Evolutionary conservation across 2,329 filamentous ascomycete genomes (phyloP).

Genomic region (Epichloe sibirici): DNA sequence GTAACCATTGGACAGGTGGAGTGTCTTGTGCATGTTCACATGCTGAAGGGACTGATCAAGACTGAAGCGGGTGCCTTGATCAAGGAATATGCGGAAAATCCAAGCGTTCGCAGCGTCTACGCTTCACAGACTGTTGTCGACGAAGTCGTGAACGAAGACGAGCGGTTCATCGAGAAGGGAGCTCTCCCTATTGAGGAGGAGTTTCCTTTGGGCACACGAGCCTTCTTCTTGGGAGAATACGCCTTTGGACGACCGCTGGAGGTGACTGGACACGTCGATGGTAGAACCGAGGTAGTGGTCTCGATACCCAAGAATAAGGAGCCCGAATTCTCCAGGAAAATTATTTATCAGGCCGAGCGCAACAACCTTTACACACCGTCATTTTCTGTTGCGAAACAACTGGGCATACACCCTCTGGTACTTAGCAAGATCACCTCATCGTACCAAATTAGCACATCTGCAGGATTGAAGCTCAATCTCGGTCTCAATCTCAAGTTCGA

Average conservation of each 20-base stretch:
- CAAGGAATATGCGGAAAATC: constrained; percentile 83
- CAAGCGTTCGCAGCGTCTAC: constrained; percentile 77
- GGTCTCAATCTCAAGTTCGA: constrained; percentile 97
- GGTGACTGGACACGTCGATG: constrained; percentile 59
- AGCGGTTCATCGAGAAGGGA: constrained; percentile 83
- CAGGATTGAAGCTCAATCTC: constrained; percentile 74
- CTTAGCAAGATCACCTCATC: constrained; percentile 94
- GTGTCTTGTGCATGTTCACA: constrained; percentile 81
- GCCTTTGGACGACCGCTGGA: constrained; percentile 86
- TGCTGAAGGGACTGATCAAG: constrained; percentile 83
- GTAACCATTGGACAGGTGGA: constrained; percentile 81
- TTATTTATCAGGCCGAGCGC: constrained; percentile 59
- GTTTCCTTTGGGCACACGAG: constrained; percentile 69
- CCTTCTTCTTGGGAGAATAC: constrained; percentile 90
- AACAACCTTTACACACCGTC: constrained; percentile 72
- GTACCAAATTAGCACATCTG: constrained; percentile 68
- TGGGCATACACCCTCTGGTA: constrained; percentile 73
- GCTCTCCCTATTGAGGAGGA: constrained; percentile 87
- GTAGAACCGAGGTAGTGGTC: constrained; percentile 71
- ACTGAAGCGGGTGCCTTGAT: constrained; percentile 81
- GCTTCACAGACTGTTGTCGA: constrained; percentile 88
- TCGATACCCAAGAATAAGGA: constrained; percentile 61
- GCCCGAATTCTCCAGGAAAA: constrained; percentile 64
- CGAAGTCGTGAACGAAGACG: constrained; percentile 78
- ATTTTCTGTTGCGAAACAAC: constrained; percentile 71